phyloP scores from a whole-genome alignment of 306 rosid genomes.

The Dryas octopetala region DNA sequence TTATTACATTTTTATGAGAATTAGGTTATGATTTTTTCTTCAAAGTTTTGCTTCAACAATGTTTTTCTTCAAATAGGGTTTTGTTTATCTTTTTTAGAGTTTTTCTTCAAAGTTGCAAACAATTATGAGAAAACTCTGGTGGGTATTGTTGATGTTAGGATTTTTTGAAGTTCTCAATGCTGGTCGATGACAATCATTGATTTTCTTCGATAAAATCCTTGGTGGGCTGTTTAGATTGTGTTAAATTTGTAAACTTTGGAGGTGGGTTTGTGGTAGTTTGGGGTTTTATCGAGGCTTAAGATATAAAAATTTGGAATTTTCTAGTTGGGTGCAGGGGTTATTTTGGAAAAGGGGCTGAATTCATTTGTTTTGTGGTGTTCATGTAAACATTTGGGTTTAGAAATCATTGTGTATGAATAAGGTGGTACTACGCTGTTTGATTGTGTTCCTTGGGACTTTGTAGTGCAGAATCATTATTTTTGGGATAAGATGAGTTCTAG shows the following conservation, averaged over 20 bases:
- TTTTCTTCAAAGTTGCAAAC: too few relatives aligned
- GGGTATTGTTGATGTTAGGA: slow-evolving; percentile 24
- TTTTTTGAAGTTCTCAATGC: slow-evolving; percentile 19
- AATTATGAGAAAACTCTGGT: slow-evolving; percentile 5
- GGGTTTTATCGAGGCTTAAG: slow-evolving; percentile 28
- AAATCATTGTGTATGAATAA: not conserved
- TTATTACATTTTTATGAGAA: too few relatives aligned
- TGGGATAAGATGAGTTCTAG: slow-evolving; percentile 71
- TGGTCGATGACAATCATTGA: slow-evolving; percentile 24
- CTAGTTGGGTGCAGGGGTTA: not conserved
- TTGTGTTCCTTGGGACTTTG: slow-evolving; percentile 31
- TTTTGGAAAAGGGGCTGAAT: slow-evolving; percentile 7
- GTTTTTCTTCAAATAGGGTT: too few relatives aligned
- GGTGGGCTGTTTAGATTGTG: slow-evolving; percentile 17
- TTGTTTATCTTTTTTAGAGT: too few relatives aligned
- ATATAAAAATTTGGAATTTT: slow-evolving; percentile 11
- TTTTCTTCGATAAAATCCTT: not conserved
- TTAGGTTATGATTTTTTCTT: too few relatives aligned
- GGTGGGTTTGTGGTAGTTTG: slow-evolving; percentile 26
- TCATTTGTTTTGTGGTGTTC: slow-evolving; percentile 32
- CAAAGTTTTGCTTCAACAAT: too few relatives aligned
- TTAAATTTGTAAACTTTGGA: slow-evolving; percentile 20
- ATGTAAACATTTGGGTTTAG: slow-evolving; percentile 14
- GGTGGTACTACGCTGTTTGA: slow-evolving; percentile 19
- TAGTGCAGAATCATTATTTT: slow-evolving; percentile 22